Conservation (phyloP, 495 filamentous ascomycete genomes). For the Xylaria nigripes region DNA sequence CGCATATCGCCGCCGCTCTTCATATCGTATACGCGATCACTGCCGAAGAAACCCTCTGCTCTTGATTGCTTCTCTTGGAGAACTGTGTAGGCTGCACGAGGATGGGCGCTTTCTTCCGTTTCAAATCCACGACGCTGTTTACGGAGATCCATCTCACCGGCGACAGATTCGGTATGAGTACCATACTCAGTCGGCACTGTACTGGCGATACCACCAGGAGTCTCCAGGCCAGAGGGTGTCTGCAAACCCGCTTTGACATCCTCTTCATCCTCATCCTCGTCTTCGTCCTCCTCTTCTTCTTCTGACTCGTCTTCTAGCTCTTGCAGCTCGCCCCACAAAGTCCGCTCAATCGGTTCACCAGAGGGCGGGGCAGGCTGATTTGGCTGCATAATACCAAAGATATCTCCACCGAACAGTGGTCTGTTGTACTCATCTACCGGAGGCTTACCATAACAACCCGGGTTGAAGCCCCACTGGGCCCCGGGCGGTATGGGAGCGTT, state of each 20-base stretch:
- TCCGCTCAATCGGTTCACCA: slow-evolving; percentile 79
- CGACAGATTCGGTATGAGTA: slow-evolving; percentile 57
- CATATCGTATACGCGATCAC: slow-evolving; percentile 87
- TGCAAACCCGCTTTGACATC: slow-evolving; percentile 58
- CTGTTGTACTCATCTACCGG: slow-evolving; percentile 86
- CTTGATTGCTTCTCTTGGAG: slow-evolving; percentile 78
- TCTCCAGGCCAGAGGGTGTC: slow-evolving; percentile 70
- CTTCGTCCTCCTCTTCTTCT: slow-evolving; percentile 57
- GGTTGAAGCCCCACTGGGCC: slow-evolving; percentile 90
- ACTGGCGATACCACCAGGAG: slow-evolving; percentile 71
- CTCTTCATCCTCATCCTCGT: slow-evolving; percentile 67
- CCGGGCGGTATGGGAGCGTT: slow-evolving; percentile 94
- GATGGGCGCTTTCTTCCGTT: slow-evolving; percentile 70
- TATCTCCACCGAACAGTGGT: slow-evolving; percentile 86
- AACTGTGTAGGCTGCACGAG: slow-evolving; percentile 76
- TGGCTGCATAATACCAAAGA: slow-evolving; percentile 75
- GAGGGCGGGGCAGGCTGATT: slow-evolving; percentile 46
- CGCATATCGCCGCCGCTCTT: slow-evolving; percentile 34
- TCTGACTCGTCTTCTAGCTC: slow-evolving; percentile 78
- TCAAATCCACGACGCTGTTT: slow-evolving; percentile 81
- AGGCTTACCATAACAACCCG: slow-evolving; percentile 92
- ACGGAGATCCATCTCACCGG: slow-evolving; percentile 84
- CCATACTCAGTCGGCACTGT: slow-evolving; percentile 70
- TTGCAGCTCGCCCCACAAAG: slow-evolving; percentile 91
- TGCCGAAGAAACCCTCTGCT: slow-evolving; percentile 89